phyloP scores from a whole-genome alignment of 2,329 filamentous ascomycete species.

The Ophiostoma sp. region DNA sequence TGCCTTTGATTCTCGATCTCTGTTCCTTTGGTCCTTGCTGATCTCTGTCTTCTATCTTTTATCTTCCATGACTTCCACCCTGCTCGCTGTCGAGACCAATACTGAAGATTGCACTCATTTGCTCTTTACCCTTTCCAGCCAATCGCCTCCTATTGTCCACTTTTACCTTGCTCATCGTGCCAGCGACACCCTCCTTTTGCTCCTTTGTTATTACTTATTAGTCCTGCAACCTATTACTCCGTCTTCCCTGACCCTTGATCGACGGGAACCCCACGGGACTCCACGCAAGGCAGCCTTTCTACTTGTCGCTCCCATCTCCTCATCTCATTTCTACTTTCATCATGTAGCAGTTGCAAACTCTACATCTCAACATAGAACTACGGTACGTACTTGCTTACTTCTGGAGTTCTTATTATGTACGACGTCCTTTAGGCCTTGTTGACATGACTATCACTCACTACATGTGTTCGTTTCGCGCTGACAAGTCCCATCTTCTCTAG shows the following conservation, averaged over 20 bases:
- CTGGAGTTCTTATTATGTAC: neutral
- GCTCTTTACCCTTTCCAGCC: neutral
- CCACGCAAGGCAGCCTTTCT: neutral
- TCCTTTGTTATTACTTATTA: neutral
- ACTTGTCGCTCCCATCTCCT: neutral
- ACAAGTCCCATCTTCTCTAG: neutral
- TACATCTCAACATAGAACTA: neutral
- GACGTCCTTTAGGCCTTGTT: neutral
- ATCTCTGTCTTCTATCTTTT: neutral
- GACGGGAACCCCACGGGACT: neutral
- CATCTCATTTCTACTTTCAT: constrained; percentile 9
- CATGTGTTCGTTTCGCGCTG: neutral
- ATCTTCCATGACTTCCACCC: neutral
- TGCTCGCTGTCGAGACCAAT: neutral
- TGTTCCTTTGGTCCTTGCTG: neutral
- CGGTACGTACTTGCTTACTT: neutral
- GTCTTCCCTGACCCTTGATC: constrained; percentile 3
- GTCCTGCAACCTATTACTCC: neutral
- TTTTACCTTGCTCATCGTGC: neutral
- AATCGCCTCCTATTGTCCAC: neutral
- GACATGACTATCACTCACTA: neutral
- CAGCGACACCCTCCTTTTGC: neutral
- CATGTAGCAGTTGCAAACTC: constrained; percentile 7
- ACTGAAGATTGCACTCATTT: neutral
- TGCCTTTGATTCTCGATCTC: neutral